These are phyloP conservation scores for Podospora pseudocomata DNA, from an alignment of 495 filamentous ascomycete genomes.

Conservation along the genomic window DNA sequence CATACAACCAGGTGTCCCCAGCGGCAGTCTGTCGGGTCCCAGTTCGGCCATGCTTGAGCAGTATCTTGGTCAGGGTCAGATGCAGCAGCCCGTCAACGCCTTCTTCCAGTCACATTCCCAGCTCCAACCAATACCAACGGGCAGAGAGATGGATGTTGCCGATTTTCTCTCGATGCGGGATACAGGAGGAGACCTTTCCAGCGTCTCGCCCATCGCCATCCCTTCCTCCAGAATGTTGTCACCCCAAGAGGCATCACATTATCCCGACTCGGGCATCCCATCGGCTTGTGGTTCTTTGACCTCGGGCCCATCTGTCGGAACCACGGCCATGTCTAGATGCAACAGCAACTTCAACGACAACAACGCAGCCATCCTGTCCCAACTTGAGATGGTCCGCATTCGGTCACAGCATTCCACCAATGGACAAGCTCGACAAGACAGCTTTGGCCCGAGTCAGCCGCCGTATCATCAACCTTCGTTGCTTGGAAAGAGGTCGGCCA, in stretches of 20 bases:
- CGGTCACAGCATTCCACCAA: slow-evolving; percentile 39
- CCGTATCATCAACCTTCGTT: slow-evolving; percentile 24
- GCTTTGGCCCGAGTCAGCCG: slow-evolving; percentile 20
- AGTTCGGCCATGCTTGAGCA: slow-evolving; percentile 9
- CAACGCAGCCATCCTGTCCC: slow-evolving; percentile 33
- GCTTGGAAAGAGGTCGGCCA: slow-evolving; percentile 33
- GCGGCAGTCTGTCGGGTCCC: slow-evolving; percentile 9
- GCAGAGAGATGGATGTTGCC: slow-evolving; percentile 23
- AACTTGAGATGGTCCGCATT: slow-evolving; percentile 44
- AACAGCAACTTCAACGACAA: slow-evolving; percentile 43
- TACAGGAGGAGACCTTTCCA: slow-evolving; percentile 7
- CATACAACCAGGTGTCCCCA: slow-evolving; percentile 1
- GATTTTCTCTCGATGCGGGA: slow-evolving; percentile 26
- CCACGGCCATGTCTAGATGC: slow-evolving; percentile 43
- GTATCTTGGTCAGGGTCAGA: slow-evolving; percentile 20
- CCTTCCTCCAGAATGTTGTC: slow-evolving; percentile 18
- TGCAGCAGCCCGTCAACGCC: slow-evolving; percentile 18
- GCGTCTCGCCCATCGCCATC: slow-evolving; percentile 23
- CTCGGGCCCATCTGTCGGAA: slow-evolving; percentile 42
- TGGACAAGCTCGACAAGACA: slow-evolving; percentile 31
- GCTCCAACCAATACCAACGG: slow-evolving; percentile 10
- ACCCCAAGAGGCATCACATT: slow-evolving; percentile 18
- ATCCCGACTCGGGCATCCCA: slow-evolving; percentile 19
- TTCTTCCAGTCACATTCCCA: slow-evolving; percentile 15
- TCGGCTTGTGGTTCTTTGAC: slow-evolving; percentile 46